phyloP scores from a whole-genome alignment of 495 filamentous ascomycete species.

The Penicillium crystallinum region DNA sequence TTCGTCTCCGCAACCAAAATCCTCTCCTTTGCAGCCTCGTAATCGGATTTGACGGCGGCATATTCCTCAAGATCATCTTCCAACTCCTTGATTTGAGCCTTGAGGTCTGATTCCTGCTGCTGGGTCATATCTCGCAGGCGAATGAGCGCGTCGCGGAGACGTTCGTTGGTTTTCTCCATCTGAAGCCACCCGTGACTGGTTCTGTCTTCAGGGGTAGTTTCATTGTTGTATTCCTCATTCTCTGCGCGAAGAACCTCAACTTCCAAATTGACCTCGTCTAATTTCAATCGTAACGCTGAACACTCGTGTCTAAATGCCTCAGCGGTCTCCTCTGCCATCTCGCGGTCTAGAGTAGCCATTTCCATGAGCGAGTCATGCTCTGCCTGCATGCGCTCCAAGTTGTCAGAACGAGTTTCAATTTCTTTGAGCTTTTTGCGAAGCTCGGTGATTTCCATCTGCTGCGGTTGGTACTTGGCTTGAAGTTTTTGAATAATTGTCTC shows the following conservation, averaged over 20 bases:
- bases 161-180: conserved; percentile 84
- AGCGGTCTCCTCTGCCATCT: conserved; percentile 93
- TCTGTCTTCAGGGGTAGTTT: conserved; percentile 84
- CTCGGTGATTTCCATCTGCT: conserved; percentile 73
- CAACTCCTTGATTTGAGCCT: conserved; percentile 68
- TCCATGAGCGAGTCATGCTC: conserved; percentile 83
- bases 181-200: conserved; percentile 82
- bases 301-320: conserved; percentile 77
- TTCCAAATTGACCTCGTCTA: conserved; percentile 84
- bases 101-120: conserved; percentile 75
- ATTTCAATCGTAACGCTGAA: conserved; percentile 64
- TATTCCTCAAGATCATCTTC: conserved; percentile 75
- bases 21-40: conserved; percentile 63
- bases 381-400: conserved; percentile 66
- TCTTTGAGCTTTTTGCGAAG: conserved; percentile 74
- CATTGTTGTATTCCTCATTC: conserved; percentile 72
- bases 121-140: conserved; percentile 80
- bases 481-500: conserved; percentile 88
- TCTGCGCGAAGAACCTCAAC: conserved; percentile 83
- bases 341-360: conserved; percentile 81
- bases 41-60: conserved; percentile 63
- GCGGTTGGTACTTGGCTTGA: conserved; percentile 81
- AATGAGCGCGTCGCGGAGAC: conserved; percentile 80
- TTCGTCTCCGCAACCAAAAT: conserved; percentile 66
- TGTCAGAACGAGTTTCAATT: conserved; percentile 58